Base-by-base conservation (phyloP, 192 early-diverging fungal species). In the Coemansia sp. region DNA sequence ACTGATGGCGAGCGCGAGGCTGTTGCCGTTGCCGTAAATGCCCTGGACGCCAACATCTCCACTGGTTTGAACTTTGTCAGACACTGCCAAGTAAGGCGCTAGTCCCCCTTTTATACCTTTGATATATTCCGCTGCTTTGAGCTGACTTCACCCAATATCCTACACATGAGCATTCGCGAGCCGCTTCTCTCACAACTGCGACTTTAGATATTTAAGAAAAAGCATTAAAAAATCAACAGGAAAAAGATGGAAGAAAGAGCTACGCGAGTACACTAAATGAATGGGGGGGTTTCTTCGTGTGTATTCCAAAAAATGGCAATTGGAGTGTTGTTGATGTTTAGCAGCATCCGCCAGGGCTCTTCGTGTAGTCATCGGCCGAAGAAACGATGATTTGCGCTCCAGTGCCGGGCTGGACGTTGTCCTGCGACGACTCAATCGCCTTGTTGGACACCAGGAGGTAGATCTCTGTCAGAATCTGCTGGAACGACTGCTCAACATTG, bases 401-500 rank as follows among this genome's bases (percentile, higher is more conserved):
- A 55, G 85, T 83, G 38, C 87, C 88, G 21, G 89, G 89, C 53
- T 86, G 83, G 39, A 86, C 81, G 21, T 84, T 84, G 69, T 92
- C 89, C 39, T 87, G 86, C 66, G 84, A 86, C 60, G 84, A 87
- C 81, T 95, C 93, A 52, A 98, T 84, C 36, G 95, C 94, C 76
- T 95, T 96, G 91, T 94, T 95, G 58, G 96, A 96, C 13, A 96
- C 93, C 68, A 97, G 93, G 66, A 91, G 90, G 85, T 98, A 98
- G 43, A 82, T 89, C 90, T 93, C 94, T 48, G 94, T 94, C 68
- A 98, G 83, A 64, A 97, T 97, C 60, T 93, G 89, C 78, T 96
- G 93, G 84, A 99, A 98, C 26, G 94, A 90, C 37, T 91, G 85
- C 76, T 99, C 97, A 55, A 99, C 95, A 75, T 99, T 99, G 85